phyloP scores from a whole-genome alignment of 805 yeast species.

The Myxozyma udenii region DNA sequence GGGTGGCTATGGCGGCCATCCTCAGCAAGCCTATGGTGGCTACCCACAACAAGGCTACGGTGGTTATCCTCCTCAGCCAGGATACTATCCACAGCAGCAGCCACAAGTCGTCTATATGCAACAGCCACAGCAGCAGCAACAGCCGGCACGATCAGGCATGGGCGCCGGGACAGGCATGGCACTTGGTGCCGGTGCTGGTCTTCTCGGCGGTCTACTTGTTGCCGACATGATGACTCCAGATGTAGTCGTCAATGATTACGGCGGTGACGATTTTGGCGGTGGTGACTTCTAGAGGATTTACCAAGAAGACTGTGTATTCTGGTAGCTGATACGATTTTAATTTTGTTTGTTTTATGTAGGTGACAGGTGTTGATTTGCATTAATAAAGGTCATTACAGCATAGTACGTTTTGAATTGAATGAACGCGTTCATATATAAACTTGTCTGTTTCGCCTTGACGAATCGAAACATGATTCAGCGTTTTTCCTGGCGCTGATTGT shows the following conservation, averaged over 20 bases:
- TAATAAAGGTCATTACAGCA: too few species aligned
- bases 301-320: too few species aligned
- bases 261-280: slow-evolving; percentile 38
- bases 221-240: slow-evolving; percentile 36
- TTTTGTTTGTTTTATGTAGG: too few species aligned
- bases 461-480: too few species aligned
- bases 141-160: slow-evolving; percentile 36
- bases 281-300: slow-evolving; percentile 23
- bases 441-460: too few species aligned
- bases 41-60: slow-evolving; percentile 28
- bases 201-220: slow-evolving; percentile 56
- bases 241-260: slow-evolving; percentile 28
- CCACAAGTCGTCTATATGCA: slow-evolving; percentile 31
- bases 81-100: slow-evolving; percentile 39
- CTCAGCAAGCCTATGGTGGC: slow-evolving; percentile 23
- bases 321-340: neutral
- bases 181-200: slow-evolving; percentile 56
- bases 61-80: slow-evolving; percentile 35
- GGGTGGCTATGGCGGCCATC: slow-evolving; percentile 34
- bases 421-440: too few species aligned
- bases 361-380: too few species aligned
- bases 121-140: slow-evolving; percentile 37
- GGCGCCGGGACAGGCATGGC: slow-evolving; percentile 45
- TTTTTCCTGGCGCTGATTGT: too few species aligned
- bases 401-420: too few species aligned